Conservation (phyloP, 768 basidiomycete genomes). For the Termitomyces sp. region DNA sequence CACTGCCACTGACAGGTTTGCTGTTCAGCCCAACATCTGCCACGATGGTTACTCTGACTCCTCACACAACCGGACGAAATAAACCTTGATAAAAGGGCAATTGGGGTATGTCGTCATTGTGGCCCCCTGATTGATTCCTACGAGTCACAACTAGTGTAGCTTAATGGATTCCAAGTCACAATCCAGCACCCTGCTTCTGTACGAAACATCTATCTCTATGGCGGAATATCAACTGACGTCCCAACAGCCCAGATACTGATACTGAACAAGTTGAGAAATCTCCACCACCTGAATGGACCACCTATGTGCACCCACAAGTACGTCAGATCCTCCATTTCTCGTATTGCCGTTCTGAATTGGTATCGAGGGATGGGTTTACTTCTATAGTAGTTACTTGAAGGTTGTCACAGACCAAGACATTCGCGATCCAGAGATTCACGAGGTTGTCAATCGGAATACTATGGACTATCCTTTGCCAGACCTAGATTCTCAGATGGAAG, state of each 20-base stretch:
- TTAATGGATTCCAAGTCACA: conserved; percentile 4
- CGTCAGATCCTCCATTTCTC: conserved; percentile 8
- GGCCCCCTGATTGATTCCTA: too few relatives aligned
- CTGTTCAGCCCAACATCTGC: not conserved
- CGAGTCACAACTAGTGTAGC: too few relatives aligned
- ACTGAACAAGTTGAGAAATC: conserved; percentile 8
- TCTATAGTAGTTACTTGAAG: conserved; percentile 34
- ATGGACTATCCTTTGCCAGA: conserved; percentile 23
- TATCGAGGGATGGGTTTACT: conserved; percentile 48
- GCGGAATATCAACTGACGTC: not conserved
- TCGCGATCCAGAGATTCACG: conserved; percentile 31
- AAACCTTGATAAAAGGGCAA: not conserved
- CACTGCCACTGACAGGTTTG: too few relatives aligned
- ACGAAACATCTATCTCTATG: not conserved
- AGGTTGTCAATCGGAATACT: conserved; percentile 24
- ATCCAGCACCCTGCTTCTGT: conserved; percentile 6
- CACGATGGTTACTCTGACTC: not conserved
- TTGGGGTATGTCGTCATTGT: not conserved
- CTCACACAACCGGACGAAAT: not conserved
- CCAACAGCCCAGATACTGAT: conserved; percentile 9
- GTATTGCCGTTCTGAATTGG: not conserved
- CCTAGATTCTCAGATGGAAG: conserved; percentile 40
- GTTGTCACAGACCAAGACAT: conserved; percentile 50
- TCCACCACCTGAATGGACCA: conserved; percentile 29
- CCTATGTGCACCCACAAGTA: conserved; percentile 39